A percentile compares a stretch with the other conserved stretches of the same genome.
phyloP scores from a whole-genome alignment of 768 basidiomycete genomes.

The Tephrocybe sp. region DNA sequence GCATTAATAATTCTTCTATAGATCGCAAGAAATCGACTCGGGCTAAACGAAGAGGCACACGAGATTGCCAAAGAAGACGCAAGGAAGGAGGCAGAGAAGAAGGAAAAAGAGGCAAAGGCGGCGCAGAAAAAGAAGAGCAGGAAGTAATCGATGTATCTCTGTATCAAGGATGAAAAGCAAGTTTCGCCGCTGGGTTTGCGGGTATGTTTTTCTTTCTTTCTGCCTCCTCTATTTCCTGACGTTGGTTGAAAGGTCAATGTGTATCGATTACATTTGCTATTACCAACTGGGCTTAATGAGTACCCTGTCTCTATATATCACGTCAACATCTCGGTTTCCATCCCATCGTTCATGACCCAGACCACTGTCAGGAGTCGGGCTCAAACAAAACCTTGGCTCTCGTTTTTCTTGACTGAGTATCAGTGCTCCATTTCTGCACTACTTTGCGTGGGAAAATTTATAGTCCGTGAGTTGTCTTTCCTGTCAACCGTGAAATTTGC shows the following conservation, averaged over 20 bases:
- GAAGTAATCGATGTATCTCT: conserved; percentile 1
- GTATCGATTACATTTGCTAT: too few relatives aligned
- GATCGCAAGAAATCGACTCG: conserved; percentile 90
- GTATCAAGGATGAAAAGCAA: not conserved
- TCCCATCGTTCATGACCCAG: too few relatives aligned
- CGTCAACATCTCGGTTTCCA: too few relatives aligned
- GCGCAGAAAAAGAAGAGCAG: conserved; percentile 28
- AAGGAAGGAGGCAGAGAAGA: conserved; percentile 60
- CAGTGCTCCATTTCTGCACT: too few relatives aligned
- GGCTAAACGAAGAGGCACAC: conserved; percentile 86
- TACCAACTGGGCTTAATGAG: too few relatives aligned
- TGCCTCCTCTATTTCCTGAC: not conserved
- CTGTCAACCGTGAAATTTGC: too few relatives aligned
- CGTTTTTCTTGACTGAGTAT: too few relatives aligned
- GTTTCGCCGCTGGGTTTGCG: not conserved
- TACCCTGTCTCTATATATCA: too few relatives aligned
- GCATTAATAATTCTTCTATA: conserved; percentile 24
- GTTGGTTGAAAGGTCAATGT: not conserved
- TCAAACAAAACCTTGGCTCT: too few relatives aligned
- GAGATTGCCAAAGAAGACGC: conserved; percentile 74
- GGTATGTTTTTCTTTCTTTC: not conserved
- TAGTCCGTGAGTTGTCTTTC: too few relatives aligned
- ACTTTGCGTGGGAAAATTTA: too few relatives aligned
- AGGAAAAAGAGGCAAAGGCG: conserved; percentile 41
- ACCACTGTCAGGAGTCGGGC: too few relatives aligned